Percentiles rank a stretch among this genome's conserved stretches.
Conservation (phyloP, 208 protist genomes). For the Leishmania major region DNA sequence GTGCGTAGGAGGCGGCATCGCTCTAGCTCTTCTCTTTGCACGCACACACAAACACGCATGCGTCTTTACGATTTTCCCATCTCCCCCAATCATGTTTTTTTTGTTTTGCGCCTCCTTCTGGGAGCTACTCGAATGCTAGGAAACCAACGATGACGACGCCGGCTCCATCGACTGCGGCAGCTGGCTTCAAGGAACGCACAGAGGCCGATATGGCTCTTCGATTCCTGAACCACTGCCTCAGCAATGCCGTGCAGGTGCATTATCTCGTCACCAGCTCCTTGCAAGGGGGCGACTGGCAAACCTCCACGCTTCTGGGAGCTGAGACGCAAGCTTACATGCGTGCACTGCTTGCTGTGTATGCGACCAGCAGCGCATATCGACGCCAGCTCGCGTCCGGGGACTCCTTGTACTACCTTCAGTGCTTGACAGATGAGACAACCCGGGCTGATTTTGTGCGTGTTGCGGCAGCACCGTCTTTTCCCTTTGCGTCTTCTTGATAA, state of each 20-base stretch:
- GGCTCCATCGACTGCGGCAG: not conserved
- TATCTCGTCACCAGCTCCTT: constrained; percentile 59
- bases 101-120: not conserved
- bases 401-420: constrained; percentile 70
- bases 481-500: constrained; percentile 21
- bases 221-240: constrained; percentile 68
- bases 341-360: constrained; percentile 51
- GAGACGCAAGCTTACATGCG: constrained; percentile 66
- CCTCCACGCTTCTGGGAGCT: constrained; percentile 45
- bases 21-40: not conserved
- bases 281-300: constrained; percentile 4
- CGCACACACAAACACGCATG: not conserved
- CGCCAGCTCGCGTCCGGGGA: constrained; percentile 38
- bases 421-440: constrained; percentile 55
- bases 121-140: not conserved
- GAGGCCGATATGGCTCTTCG: constrained; percentile 24
- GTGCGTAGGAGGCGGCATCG: not conserved
- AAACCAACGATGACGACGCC: not conserved
- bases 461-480: constrained; percentile 58
- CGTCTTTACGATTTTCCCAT: not conserved
- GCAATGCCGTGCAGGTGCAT: constrained; percentile 58
- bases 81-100: not conserved
- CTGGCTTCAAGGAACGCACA: not conserved
- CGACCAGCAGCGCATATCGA: constrained; percentile 41
- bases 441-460: constrained; percentile 67